Conservation (phyloP, 2,329 filamentous ascomycete species). For the Penicillium sp. region DNA sequence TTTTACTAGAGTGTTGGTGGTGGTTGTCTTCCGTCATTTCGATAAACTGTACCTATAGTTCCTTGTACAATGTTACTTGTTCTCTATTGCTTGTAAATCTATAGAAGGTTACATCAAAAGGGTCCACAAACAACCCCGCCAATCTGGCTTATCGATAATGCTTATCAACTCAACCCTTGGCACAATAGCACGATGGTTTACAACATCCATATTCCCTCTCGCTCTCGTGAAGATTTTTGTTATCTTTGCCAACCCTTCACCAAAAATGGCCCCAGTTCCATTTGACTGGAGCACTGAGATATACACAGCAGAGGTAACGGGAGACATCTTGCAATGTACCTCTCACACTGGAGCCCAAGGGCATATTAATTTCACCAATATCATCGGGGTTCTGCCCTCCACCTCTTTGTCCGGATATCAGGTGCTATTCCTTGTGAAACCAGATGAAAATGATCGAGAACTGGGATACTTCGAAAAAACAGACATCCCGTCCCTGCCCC, state of each 20-base stretch:
- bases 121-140: neutral
- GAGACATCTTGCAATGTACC: slow-evolving; percentile 20
- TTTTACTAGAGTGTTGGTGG: neutral
- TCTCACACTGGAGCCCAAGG: slow-evolving; percentile 11
- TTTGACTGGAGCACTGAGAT: neutral
- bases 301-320: slow-evolving; percentile 7
- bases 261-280: neutral
- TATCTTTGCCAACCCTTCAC: neutral
- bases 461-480: slow-evolving; percentile 16
- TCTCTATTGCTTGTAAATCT: neutral
- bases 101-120: neutral
- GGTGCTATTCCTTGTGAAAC: slow-evolving; percentile 25
- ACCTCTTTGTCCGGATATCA: slow-evolving; percentile 11
- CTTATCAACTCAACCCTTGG: neutral
- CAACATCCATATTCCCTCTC: neutral
- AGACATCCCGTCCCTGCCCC: slow-evolving; percentile 16
- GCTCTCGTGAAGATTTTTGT: neutral
- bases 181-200: neutral
- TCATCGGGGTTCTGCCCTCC: slow-evolving; percentile 26
- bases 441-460: neutral
- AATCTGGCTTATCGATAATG: neutral
- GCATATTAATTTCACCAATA: slow-evolving; percentile 20
- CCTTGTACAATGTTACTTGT: neutral
- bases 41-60: neutral
- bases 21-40: neutral